Conservation (phyloP, 176 grass and related monocot species). For the Melocanna baccifera region DNA sequence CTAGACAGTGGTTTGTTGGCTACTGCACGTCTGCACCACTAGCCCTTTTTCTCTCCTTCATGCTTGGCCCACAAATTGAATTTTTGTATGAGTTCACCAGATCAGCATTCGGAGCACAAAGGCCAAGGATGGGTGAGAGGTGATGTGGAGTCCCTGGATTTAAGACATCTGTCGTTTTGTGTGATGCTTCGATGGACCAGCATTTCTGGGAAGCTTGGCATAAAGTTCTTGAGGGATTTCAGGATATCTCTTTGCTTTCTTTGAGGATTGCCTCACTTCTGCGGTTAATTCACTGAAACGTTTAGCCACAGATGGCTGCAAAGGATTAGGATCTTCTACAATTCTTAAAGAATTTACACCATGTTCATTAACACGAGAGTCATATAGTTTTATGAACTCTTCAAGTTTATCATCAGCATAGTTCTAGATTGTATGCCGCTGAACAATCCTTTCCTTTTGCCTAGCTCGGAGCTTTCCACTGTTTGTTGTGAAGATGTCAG, state of each 20-base stretch:
- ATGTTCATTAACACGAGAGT: constrained; percentile 40
- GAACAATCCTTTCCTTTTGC: constrained; percentile 90
- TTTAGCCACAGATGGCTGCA: constrained; percentile 43
- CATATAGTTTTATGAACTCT: constrained; percentile 42
- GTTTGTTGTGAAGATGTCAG: not conserved
- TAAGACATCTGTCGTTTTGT: constrained; percentile 35
- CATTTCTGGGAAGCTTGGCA: constrained; percentile 37
- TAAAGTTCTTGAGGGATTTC: constrained; percentile 56
- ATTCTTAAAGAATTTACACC: constrained; percentile 42
- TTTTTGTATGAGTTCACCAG: constrained; percentile 53
- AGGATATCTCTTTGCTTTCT: constrained; percentile 58
- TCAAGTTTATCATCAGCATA: constrained; percentile 41
- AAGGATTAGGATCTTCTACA: constrained; percentile 38
- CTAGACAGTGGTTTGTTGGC: constrained; percentile 26
- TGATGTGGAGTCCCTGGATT: constrained; percentile 57
- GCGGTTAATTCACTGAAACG: constrained; percentile 42
- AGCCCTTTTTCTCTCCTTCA: constrained; percentile 47
- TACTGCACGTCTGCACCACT: constrained; percentile 39
- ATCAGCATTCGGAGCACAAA: constrained; percentile 92
- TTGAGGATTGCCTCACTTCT: constrained; percentile 52
- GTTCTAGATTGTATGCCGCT: constrained; percentile 44
- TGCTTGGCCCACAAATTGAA: constrained; percentile 29
- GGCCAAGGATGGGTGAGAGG: constrained; percentile 82
- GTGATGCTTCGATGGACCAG: constrained; percentile 48
- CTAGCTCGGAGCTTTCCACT: constrained; percentile 85